Conservation (phyloP, 805 yeast genomes). For the Candida orba region DNA sequence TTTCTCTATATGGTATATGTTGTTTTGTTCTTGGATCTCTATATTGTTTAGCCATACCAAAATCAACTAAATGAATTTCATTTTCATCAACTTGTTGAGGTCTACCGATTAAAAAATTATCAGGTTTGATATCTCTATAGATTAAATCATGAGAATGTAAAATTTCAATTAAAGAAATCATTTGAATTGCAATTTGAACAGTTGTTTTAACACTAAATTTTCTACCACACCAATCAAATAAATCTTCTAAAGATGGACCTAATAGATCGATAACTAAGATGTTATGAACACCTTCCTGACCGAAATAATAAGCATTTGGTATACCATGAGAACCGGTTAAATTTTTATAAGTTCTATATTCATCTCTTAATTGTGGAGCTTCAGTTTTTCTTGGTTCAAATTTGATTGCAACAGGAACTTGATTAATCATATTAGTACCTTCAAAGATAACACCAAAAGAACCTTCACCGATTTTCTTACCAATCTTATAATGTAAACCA, state of each 20-base stretch:
- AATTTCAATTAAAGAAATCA: slow-evolving; percentile 65
- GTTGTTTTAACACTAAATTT: slow-evolving; percentile 66
- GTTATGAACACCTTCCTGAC: slow-evolving; percentile 79
- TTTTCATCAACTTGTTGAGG: slow-evolving; percentile 56
- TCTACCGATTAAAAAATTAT: slow-evolving; percentile 67
- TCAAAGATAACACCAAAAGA: slow-evolving; percentile 82
- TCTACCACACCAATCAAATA: slow-evolving; percentile 85
- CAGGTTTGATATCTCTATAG: slow-evolving; percentile 80
- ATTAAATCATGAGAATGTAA: slow-evolving; percentile 73
- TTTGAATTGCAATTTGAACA: slow-evolving; percentile 67
- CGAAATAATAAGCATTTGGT: slow-evolving; percentile 80
- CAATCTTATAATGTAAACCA: slow-evolving; percentile 64
- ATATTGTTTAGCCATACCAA: slow-evolving; percentile 83
- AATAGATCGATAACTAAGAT: slow-evolving; percentile 68
- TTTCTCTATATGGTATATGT: slow-evolving; percentile 77
- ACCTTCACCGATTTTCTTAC: slow-evolving; percentile 83
- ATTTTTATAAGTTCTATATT: slow-evolving; percentile 69
- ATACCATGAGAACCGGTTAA: slow-evolving; percentile 63
- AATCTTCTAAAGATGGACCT: slow-evolving; percentile 77
- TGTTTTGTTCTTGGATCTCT: slow-evolving; percentile 74
- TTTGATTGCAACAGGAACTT: slow-evolving; percentile 62
- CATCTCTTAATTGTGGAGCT: slow-evolving; percentile 80
- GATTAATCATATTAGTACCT: slow-evolving; percentile 66
- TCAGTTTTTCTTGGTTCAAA: slow-evolving; percentile 77
- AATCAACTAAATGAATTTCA: slow-evolving; percentile 67